These are phyloP conservation scores for Plicaturopsis crispa DNA, from an alignment of 768 basidiomycete genomes.

Conservation along the genomic window DNA sequence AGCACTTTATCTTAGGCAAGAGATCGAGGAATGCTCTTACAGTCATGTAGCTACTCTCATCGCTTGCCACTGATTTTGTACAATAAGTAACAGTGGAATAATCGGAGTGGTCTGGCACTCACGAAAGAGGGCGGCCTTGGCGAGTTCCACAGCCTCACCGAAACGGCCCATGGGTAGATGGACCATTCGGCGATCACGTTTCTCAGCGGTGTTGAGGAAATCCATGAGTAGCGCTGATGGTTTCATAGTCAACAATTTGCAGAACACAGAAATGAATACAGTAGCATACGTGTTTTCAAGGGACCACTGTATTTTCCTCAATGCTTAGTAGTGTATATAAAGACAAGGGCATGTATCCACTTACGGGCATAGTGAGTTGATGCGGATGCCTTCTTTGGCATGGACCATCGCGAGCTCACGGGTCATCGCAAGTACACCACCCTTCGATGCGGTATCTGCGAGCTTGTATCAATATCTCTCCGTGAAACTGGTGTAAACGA, in stretches of 20 bases:
- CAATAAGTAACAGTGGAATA: slow-evolving; percentile 4
- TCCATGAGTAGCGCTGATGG: slow-evolving; percentile 93
- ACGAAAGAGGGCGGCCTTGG: slow-evolving; percentile 91
- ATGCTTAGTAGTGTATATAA: neutral
- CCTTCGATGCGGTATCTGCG: slow-evolving; percentile 93
- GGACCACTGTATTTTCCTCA: slow-evolving; percentile 57
- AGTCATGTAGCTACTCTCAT: slow-evolving; percentile 95
- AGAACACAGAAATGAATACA: slow-evolving; percentile 1
- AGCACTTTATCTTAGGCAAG: slow-evolving; percentile 3
- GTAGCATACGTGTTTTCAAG: slow-evolving; percentile 78
- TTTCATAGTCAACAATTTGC: slow-evolving; percentile 1
- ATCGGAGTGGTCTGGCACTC: slow-evolving; percentile 25
- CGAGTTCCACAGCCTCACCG: slow-evolving; percentile 93
- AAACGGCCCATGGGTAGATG: slow-evolving; percentile 97
- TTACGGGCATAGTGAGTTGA: slow-evolving; percentile 96
- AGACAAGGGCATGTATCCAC: slow-evolving; percentile 19
- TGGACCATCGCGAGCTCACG: slow-evolving; percentile 97
- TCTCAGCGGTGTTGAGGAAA: slow-evolving; percentile 94
- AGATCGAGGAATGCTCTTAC: slow-evolving; percentile 33
- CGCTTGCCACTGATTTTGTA: slow-evolving; percentile 63
- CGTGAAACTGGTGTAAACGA: slow-evolving; percentile 1
- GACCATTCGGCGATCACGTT: slow-evolving; percentile 82
- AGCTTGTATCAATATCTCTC: slow-evolving; percentile 1
- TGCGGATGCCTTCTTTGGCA: slow-evolving; percentile 91
- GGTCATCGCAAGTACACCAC: slow-evolving; percentile 97